A percentile compares a stretch with the other conserved stretches of the same genome.
These are phyloP conservation scores for Trametes villosa DNA, from an alignment of 768 basidiomycete species.

Conservation along the genomic window DNA sequence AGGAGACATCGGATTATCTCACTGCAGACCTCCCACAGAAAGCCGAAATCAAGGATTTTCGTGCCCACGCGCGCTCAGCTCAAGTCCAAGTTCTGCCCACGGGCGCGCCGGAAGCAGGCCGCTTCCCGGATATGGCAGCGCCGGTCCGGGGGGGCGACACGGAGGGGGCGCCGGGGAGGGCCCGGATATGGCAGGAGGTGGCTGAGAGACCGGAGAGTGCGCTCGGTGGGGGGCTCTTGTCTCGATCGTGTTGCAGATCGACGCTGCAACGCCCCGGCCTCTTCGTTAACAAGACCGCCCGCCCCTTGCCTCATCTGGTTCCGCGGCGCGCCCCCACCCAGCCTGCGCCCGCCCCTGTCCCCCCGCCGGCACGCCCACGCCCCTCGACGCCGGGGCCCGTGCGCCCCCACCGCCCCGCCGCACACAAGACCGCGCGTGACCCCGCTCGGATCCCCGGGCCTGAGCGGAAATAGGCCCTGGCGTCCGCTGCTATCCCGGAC, in stretches of 20 bases:
- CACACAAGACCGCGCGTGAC: slow-evolving; percentile 21
- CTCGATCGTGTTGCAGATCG: slow-evolving; percentile 28
- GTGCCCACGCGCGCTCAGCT: neutral
- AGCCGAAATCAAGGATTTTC: slow-evolving; percentile 11
- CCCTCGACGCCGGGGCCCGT: neutral
- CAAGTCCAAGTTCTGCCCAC: too few relatives aligned
- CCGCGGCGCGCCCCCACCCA: too few relatives aligned
- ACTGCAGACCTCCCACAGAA: too few relatives aligned
- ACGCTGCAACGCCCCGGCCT: neutral
- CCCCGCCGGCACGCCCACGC: neutral
- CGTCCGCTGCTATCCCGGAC: slow-evolving; percentile 12
- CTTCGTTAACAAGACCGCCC: neutral
- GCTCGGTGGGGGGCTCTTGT: slow-evolving; percentile 13
- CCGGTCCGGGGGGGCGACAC: neutral
- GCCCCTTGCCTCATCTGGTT: slow-evolving; percentile 17
- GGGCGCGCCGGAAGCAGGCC: neutral
- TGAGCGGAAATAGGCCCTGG: slow-evolving; percentile 12
- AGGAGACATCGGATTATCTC: slow-evolving; percentile 18
- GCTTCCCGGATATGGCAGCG: slow-evolving; percentile 5
- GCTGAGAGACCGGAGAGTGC: slow-evolving; percentile 20
- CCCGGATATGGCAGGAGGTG: slow-evolving; percentile 4
- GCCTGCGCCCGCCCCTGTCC: neutral
- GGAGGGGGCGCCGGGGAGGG: neutral
- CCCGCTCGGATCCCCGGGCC: slow-evolving; percentile 19
- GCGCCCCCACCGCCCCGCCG: neutral